Conservation (phyloP, 495 filamentous ascomycete genomes). For the Tuber borchii region DNA sequence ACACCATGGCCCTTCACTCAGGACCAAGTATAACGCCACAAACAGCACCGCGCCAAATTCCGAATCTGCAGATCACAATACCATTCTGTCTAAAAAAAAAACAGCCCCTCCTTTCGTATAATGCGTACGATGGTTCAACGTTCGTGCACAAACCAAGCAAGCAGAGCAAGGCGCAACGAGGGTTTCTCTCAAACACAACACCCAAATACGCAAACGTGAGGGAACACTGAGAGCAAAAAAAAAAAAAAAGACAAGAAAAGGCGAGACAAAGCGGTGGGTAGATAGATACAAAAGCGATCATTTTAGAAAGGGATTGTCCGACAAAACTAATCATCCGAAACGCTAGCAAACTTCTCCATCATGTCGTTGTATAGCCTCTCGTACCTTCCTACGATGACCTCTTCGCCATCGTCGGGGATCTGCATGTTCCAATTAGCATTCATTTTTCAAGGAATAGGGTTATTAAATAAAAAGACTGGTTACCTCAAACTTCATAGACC, state of each 20-base stretch:
- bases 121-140: neutral
- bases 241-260: neutral
- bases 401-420: conserved; percentile 42
- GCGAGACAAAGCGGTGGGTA: neutral
- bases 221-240: neutral
- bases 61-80: neutral
- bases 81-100: neutral
- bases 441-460: neutral
- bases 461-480: conserved; percentile 1
- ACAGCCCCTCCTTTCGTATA: neutral
- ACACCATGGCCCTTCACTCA: neutral
- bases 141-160: neutral
- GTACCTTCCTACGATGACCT: conserved; percentile 54
- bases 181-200: neutral
- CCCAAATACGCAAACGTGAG: neutral
- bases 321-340: conserved; percentile 62
- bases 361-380: conserved; percentile 83
- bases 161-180: neutral
- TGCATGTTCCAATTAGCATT: conserved; percentile 12
- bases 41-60: neutral
- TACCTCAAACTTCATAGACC: conserved; percentile 94
- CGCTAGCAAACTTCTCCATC: conserved; percentile 91
- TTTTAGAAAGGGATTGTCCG: neutral
- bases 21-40: neutral
- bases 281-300: neutral